Base-by-base conservation (phyloP, 1,284 basidiomycete genomes). In the Clitocybe nebularis region DNA sequence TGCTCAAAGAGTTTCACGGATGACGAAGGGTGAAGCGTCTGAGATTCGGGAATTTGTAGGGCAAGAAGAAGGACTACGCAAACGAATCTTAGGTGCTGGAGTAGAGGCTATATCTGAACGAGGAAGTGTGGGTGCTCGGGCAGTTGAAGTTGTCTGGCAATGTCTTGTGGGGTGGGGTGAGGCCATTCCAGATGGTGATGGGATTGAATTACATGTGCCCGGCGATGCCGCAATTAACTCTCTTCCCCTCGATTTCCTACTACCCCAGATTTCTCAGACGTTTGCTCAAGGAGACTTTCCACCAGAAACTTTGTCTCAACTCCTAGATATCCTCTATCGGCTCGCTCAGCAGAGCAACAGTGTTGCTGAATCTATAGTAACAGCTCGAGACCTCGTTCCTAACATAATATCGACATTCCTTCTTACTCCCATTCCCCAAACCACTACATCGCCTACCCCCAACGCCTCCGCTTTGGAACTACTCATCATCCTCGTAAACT, bases 61-160 rank as follows among this genome's bases (percentile, higher is more conserved):
- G 1, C 63, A 68, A 46, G 74, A 74, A 55, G 68, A 74, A 36
- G 70, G 69, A 1, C 43, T 69, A 10, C 57, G 68, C 32, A 78
- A 71, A 46, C 72, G 80, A 16, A 75, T 84, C n/a, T 55, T 89
- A 10, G 79, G 78, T 10, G 74, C 79, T 14, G 84, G 80, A 1
- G 63, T 81, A 4, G 78, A 80, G 46, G 82, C 82, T 0, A 64
- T 89, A 52, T 60, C 62, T 5, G 82, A 86, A 55, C 71, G 73
- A n/a, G 86, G 84, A 1, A 78, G 75, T 44, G 68, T 88, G 6
- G 84, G 82, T 3, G 74, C 73, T 2, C 69, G 71, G 10, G 86
- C 84, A 0, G 67, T 88, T 4, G 83, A 87, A 39, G 69, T 85
- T 3, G 61, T 86, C 14, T 87, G 84, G 84, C 75, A 77, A 47